Percentiles rank a stretch among this genome's conserved stretches.
phyloP scores from a whole-genome alignment of 202 grass and related monocot genomes.

The Hordeum pubiflorum region DNA sequence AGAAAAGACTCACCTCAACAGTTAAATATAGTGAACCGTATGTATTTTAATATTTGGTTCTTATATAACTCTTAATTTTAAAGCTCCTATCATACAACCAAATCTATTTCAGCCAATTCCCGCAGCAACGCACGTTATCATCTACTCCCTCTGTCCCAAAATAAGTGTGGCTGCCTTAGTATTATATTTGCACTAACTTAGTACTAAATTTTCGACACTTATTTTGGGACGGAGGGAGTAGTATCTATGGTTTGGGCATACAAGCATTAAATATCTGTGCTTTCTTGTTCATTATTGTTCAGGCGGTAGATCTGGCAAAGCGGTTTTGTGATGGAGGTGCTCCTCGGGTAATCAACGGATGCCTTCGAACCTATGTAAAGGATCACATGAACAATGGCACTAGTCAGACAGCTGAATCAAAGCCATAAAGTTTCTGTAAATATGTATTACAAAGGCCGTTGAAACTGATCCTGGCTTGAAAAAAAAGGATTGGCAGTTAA shows the following conservation, averaged over 20 bases:
- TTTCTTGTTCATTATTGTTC: neutral
- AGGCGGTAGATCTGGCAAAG: conserved; percentile 96
- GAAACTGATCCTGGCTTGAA: neutral
- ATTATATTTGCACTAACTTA: too few species aligned
- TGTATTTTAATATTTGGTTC: too few species aligned
- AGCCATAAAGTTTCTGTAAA: conserved; percentile 24
- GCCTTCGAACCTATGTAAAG: conserved; percentile 82
- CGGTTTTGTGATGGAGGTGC: conserved; percentile 86
- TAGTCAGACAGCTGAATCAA: conserved; percentile 26
- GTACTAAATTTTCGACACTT: too few species aligned
- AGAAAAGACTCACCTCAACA: too few species aligned
- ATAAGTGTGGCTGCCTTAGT: too few species aligned
- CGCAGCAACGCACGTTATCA: too few species aligned
- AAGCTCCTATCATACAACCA: too few species aligned
- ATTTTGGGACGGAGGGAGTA: too few species aligned
- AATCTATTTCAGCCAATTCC: too few species aligned
- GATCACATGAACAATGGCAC: conserved; percentile 21
- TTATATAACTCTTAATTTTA: too few species aligned
- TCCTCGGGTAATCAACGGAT: conserved; percentile 87
- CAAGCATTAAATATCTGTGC: neutral
- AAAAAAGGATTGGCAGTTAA: neutral
- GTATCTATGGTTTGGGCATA: neutral
- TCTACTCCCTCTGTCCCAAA: too few species aligned
- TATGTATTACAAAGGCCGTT: neutral
- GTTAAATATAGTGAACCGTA: too few species aligned